Conservation (phyloP, 192 early-diverging fungal genomes). For the Nowakowskiella sp. region DNA sequence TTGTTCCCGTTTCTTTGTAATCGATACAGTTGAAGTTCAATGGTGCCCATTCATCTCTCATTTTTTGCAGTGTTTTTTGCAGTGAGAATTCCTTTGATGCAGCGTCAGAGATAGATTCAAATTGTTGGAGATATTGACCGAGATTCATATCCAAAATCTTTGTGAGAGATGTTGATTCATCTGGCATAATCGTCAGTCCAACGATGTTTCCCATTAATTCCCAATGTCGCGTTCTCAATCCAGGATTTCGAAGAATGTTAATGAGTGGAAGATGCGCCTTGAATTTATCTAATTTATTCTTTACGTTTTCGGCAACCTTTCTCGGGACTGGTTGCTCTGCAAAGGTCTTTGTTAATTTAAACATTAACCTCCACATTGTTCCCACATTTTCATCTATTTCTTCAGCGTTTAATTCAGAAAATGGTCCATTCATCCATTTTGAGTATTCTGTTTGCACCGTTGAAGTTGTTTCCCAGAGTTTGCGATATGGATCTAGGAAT, state of each 20-base stretch:
- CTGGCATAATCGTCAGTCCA: constrained; percentile 44
- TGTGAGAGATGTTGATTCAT: constrained; percentile 42
- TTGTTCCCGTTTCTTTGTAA: constrained; percentile 53
- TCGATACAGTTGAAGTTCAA: constrained; percentile 45
- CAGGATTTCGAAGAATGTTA: constrained; percentile 45
- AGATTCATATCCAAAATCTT: constrained; percentile 48
- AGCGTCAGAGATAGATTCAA: constrained; percentile 49
- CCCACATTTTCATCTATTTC: constrained; percentile 39
- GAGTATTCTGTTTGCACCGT: constrained; percentile 46
- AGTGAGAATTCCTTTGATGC: constrained; percentile 53
- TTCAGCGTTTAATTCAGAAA: constrained; percentile 46
- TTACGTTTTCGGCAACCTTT: constrained; percentile 54
- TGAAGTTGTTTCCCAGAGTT: constrained; percentile 50
- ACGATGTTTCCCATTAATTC: constrained; percentile 42
- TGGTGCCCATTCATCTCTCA: constrained; percentile 53
- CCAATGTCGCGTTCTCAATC: constrained; percentile 49
- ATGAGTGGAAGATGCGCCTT: constrained; percentile 46
- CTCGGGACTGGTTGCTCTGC: constrained; percentile 44
- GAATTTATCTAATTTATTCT: constrained; percentile 53
- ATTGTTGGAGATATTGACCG: constrained; percentile 34
- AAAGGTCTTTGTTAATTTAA: constrained; percentile 49
- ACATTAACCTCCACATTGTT: constrained; percentile 42
- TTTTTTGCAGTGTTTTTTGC: constrained; percentile 46
- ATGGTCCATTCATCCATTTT: constrained; percentile 51
- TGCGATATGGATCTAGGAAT: constrained; percentile 47